These are phyloP conservation scores for Cucumis melo DNA, from an alignment of 306 rosid species.

Conservation along the genomic window DNA sequence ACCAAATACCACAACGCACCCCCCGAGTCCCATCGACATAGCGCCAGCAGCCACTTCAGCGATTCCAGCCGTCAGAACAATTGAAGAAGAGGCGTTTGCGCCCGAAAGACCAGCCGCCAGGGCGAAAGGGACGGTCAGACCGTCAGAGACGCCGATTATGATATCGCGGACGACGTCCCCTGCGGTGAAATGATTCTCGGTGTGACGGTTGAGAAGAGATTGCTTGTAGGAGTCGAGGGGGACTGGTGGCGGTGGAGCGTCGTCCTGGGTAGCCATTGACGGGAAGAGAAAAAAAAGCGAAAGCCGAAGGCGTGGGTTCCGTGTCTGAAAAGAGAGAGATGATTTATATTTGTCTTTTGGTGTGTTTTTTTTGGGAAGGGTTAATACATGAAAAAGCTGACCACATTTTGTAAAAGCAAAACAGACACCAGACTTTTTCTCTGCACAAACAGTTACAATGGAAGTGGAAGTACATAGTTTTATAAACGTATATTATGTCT, in stretches of 20 bases:
- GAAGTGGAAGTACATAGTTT: too few species aligned
- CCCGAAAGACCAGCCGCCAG: conserved; percentile 66
- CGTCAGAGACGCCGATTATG: conserved; percentile 66
- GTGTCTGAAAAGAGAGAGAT: too few species aligned
- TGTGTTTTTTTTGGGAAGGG: too few species aligned
- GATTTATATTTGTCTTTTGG: too few species aligned
- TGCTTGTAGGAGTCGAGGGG: conserved; percentile 24
- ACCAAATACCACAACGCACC: not conserved
- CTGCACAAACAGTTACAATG: too few species aligned
- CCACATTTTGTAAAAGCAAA: too few species aligned
- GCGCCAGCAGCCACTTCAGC: conserved; percentile 71
- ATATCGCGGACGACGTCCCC: conserved; percentile 52
- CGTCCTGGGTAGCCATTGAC: conserved; percentile 12
- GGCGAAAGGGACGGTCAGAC: conserved; percentile 64
- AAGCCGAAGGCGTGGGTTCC: too few species aligned
- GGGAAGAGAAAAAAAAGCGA: not conserved
- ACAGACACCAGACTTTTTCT: too few species aligned
- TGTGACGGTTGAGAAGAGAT: conserved; percentile 36
- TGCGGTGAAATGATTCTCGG: conserved; percentile 56
- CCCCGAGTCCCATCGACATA: conserved; percentile 62
- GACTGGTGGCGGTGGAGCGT: not conserved
- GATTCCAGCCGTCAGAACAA: conserved; percentile 59
- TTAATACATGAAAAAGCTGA: too few species aligned
- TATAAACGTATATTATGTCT: too few species aligned
- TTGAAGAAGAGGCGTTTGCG: conserved; percentile 49